A percentile compares a stretch with the other conserved stretches of the same genome.
These are phyloP conservation scores for Juncus effusus DNA, from an alignment of 176 grass and related monocot species.

Conservation along the genomic window DNA sequence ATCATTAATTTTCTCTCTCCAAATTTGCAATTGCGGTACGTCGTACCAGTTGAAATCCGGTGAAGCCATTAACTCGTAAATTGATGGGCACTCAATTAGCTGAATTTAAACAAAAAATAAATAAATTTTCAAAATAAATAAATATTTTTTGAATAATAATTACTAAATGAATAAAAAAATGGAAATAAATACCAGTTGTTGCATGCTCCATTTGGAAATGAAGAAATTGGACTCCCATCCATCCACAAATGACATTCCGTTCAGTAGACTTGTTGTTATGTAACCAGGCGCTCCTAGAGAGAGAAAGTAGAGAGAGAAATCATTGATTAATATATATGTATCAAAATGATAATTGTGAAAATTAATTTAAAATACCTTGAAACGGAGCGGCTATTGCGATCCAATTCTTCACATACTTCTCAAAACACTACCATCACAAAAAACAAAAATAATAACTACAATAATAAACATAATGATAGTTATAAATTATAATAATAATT, in stretches of 20 bases:
- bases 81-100: constrained; percentile 96
- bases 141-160: neutral
- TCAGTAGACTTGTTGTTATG: constrained; percentile 79
- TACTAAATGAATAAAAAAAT: neutral
- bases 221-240: constrained; percentile 94
- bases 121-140: constrained; percentile 11
- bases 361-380: constrained; percentile 58
- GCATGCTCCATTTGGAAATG: constrained; percentile 95
- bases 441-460: no score
- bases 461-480: neutral
- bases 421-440: constrained; percentile 47
- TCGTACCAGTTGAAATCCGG: constrained; percentile 58
- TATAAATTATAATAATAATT: constrained; percentile 1
- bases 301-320: neutral
- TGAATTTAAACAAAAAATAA: constrained; percentile 31
- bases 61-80: constrained; percentile 83
- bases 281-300: constrained; percentile 85
- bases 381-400: constrained; percentile 98
- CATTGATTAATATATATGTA: neutral
- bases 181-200: constrained; percentile 77
- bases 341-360: neutral
- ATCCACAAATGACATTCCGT: constrained; percentile 93
- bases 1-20: constrained; percentile 54
- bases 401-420: constrained; percentile 96
- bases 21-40: constrained; percentile 77